Percentiles rank a stretch among this genome's conserved stretches.
Evolutionary conservation across 2,329 filamentous ascomycete species (phyloP).

Genomic region (Capronia epimyces): DNA sequence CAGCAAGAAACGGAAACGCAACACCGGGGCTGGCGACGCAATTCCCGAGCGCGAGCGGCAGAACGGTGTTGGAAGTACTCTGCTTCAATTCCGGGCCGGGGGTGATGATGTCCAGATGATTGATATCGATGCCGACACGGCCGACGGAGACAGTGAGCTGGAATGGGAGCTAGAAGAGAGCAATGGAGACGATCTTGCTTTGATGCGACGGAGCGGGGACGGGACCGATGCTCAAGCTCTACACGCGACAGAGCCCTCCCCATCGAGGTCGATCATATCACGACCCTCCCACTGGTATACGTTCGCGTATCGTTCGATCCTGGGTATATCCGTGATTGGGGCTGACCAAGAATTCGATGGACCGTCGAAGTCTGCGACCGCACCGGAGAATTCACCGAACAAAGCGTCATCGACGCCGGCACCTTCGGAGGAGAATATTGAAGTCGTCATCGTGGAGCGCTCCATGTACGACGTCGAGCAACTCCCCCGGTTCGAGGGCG

Average conservation of each 20-base stretch:
- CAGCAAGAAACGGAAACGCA: constrained; percentile 42
- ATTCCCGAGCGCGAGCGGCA: constrained; percentile 13
- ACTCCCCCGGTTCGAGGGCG: constrained; percentile 63
- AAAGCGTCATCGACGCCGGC: constrained; percentile 27
- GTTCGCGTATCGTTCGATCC: constrained; percentile 88
- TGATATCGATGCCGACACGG: constrained; percentile 35
- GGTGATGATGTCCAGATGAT: constrained; percentile 32
- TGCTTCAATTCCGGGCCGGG: constrained; percentile 17
- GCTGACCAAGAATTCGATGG: neutral
- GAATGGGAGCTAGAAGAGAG: constrained; percentile 38
- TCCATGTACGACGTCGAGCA: constrained; percentile 78
- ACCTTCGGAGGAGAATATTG: constrained; percentile 46
- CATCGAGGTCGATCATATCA: constrained; percentile 13
- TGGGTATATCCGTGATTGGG: constrained; percentile 62
- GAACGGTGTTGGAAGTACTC: constrained; percentile 3
- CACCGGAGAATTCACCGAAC: neutral
- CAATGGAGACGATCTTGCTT: constrained; percentile 37
- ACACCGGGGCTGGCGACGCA: constrained; percentile 34
- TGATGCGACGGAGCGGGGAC: constrained; percentile 15
- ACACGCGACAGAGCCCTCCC: neutral
- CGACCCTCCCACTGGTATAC: constrained; percentile 63
- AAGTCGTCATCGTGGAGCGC: constrained; percentile 84
- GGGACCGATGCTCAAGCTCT: constrained; percentile 30
- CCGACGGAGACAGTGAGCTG: constrained; percentile 39
- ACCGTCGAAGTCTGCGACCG: neutral